Conservation (phyloP, 2,329 filamentous ascomycete species). For the Colletotrichum abscissum region DNA sequence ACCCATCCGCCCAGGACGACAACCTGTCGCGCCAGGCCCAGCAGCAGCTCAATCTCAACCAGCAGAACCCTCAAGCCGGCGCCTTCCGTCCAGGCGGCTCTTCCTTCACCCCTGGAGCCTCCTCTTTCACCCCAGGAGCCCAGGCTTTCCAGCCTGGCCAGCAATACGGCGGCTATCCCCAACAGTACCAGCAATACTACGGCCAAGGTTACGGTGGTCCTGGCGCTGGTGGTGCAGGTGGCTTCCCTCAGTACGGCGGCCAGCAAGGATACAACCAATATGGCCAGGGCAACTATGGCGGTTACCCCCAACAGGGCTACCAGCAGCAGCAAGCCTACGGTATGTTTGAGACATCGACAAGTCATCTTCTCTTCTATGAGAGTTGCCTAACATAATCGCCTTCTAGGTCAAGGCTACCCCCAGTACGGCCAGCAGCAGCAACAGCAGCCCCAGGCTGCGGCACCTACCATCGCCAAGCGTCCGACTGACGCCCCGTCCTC, state of each 20-base stretch:
- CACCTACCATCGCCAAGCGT: slow-evolving; percentile 73
- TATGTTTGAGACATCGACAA: slow-evolving; percentile 9
- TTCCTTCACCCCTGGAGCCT: slow-evolving; percentile 73
- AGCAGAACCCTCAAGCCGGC: slow-evolving; percentile 56
- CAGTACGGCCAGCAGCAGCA: slow-evolving; percentile 64
- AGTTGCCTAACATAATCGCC: not conserved
- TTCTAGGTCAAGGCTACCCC: slow-evolving; percentile 51
- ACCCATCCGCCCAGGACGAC: slow-evolving; percentile 81
- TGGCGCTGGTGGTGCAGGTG: slow-evolving; percentile 22
- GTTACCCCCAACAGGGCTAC: slow-evolving; percentile 54
- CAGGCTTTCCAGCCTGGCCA: slow-evolving; percentile 79
- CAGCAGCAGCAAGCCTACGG: slow-evolving; percentile 58
- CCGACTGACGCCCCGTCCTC: slow-evolving; percentile 58
- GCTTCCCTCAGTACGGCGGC: slow-evolving; percentile 67
- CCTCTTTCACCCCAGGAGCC: slow-evolving; percentile 79
- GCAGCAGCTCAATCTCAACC: slow-evolving; percentile 80
- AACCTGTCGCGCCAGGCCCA: slow-evolving; percentile 81
- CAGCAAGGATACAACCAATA: slow-evolving; percentile 59
- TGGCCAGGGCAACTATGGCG: slow-evolving; percentile 48
- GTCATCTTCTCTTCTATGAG: not conserved
- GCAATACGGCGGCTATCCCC: slow-evolving; percentile 67
- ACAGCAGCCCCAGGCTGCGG: slow-evolving; percentile 53
- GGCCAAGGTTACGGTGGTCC: slow-evolving; percentile 58
- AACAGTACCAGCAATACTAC: slow-evolving; percentile 67
- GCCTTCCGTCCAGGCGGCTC: slow-evolving; percentile 60